These are phyloP conservation scores for Psilocybe azurescens DNA, from an alignment of 768 basidiomycete species.

Conservation along the genomic window DNA sequence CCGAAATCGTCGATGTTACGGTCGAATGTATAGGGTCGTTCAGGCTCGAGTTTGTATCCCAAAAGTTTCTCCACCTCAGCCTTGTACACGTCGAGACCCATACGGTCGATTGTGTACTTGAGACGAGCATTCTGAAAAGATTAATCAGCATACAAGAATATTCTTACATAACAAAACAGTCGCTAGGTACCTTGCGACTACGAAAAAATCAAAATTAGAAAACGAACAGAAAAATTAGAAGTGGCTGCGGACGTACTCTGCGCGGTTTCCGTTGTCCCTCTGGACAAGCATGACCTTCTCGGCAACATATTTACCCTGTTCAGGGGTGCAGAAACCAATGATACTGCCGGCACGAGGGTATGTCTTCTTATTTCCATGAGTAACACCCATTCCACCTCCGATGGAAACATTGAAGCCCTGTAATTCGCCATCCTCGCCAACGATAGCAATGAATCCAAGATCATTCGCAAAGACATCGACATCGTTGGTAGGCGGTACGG, in stretches of 20 bases:
- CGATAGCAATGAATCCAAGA: constrained; percentile 95
- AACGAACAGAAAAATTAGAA: constrained; percentile 16
- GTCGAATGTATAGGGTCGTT: constrained; percentile 81
- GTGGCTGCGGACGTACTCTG: constrained; percentile 62
- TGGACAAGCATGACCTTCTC: constrained; percentile 95
- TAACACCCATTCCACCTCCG: constrained; percentile 99
- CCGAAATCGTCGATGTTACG: constrained; percentile 94
- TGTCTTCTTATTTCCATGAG: constrained; percentile 98
- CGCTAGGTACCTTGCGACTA: constrained; percentile 58
- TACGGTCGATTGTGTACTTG: constrained; percentile 97
- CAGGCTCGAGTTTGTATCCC: constrained; percentile 76
- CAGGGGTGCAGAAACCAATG: constrained; percentile 91
- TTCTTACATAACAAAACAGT: background rate
- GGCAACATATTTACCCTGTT: constrained; percentile 85
- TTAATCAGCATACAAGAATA: constrained; percentile 15
- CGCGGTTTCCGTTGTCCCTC: constrained; percentile 94
- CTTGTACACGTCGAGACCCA: constrained; percentile 89
- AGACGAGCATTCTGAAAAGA: constrained; percentile 75
- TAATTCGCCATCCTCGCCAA: constrained; percentile 74
- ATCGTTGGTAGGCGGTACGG: constrained; percentile 95
- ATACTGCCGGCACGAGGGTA: constrained; percentile 90
- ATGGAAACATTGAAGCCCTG: constrained; percentile 93
- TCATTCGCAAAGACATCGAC: constrained; percentile 97
- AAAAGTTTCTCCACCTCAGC: constrained; percentile 89
- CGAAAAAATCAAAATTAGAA: constrained; percentile 2